Conservation (phyloP, 345 rosid species). For the Pseudoturritis turrita region DNA sequence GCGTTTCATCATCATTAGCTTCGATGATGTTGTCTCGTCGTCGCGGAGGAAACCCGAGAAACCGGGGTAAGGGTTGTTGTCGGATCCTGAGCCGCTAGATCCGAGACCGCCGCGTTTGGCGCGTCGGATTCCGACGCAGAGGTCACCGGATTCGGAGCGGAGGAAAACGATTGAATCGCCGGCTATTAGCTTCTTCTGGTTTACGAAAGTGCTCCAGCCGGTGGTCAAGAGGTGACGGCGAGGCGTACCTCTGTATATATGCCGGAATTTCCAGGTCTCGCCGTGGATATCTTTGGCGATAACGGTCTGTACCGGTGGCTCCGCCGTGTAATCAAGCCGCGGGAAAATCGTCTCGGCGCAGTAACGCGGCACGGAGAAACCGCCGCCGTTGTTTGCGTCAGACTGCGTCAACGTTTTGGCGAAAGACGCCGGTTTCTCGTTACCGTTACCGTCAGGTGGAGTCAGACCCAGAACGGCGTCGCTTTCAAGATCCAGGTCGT, state of each 20-base stretch:
- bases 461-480: constrained; percentile 25
- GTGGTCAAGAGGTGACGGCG: constrained; percentile 89
- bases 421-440: constrained; percentile 71
- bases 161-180: constrained; percentile 92
- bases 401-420: constrained; percentile 93
- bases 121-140: constrained; percentile 78
- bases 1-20: constrained; percentile 32
- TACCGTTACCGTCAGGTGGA: constrained; percentile 16
- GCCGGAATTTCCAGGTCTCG: constrained; percentile 88
- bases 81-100: constrained; percentile 8
- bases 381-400: constrained; percentile 98
- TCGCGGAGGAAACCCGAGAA: constrained; percentile 61
- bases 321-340: constrained; percentile 66
- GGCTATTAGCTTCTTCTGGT: constrained; percentile 88
- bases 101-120: constrained; percentile 60
- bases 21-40: constrained; percentile 29
- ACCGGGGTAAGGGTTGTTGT: constrained; percentile 35
- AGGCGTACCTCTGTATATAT: constrained; percentile 93
- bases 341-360: constrained; percentile 98
- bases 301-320: constrained; percentile 92
- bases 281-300: constrained; percentile 88
- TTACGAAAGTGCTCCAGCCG: constrained; percentile 95
- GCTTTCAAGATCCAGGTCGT: constrained; percentile 32
- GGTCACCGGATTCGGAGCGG: constrained; percentile 74
- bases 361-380: constrained; percentile 94